These are phyloP conservation scores for Sporothrix euskadiensis DNA, from an alignment of 2,329 filamentous ascomycete genomes.

Conservation along the genomic window DNA sequence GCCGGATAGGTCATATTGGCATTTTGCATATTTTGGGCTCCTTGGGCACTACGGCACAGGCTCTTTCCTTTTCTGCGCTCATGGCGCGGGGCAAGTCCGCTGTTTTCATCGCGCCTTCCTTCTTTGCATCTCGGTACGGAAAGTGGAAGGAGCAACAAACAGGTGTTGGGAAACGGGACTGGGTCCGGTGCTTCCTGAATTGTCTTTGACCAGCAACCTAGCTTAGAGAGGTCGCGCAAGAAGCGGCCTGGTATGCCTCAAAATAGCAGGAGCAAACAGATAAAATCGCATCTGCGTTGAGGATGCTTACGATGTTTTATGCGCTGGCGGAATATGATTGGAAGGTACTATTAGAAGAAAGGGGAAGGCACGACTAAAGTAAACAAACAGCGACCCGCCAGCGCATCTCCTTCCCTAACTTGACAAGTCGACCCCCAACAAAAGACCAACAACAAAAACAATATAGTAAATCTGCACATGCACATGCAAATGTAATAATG, in stretches of 20 bases:
- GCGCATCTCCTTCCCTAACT: not conserved
- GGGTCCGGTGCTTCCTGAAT: not conserved
- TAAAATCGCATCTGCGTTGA: not conserved
- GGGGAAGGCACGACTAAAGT: slow-evolving; percentile 1
- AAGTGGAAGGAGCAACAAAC: not conserved
- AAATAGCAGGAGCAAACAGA: not conserved
- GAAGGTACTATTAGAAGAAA: not conserved
- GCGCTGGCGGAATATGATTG: not conserved
- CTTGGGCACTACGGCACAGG: not conserved
- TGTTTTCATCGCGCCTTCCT: not conserved
- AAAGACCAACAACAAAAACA: not conserved
- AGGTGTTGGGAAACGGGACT: not conserved
- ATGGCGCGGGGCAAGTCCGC: not conserved
- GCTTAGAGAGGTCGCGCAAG: not conserved
- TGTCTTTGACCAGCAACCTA: not conserved
- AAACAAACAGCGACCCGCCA: slow-evolving; percentile 2
- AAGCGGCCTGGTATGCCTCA: not conserved
- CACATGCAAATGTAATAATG: not conserved
- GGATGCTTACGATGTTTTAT: not conserved
- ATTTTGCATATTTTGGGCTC: not conserved
- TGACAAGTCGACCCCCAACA: not conserved
- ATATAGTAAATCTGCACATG: not conserved
- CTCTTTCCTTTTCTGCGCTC: not conserved
- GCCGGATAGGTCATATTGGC: too few relatives aligned
- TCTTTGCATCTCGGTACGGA: not conserved